Evolutionary conservation across 306 rosid genomes (phyloP).

Genomic region (Sindora glabra): DNA sequence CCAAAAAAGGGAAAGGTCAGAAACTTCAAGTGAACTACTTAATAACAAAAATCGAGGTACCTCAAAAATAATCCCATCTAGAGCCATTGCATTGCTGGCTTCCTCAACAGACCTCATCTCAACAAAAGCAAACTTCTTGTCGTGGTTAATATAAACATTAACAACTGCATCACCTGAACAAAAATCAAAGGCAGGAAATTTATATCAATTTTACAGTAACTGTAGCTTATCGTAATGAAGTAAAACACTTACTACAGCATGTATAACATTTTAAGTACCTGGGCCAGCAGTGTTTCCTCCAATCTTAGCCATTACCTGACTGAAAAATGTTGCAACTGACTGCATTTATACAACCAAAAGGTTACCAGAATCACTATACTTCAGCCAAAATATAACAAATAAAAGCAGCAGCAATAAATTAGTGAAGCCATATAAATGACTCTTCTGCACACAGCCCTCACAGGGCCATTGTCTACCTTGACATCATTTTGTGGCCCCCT

Average conservation of each 20-base stretch:
- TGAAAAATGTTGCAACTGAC: slow-evolving; percentile 97
- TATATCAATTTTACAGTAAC: not conserved
- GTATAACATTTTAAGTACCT: slow-evolving; percentile 36
- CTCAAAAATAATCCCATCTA: slow-evolving; percentile 98
- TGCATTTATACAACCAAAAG: slow-evolving; percentile 37
- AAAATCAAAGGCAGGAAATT: not conserved
- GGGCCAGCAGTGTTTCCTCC: slow-evolving; percentile 99
- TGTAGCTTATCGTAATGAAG: not conserved
- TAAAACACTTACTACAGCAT: not conserved
- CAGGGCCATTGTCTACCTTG: too few species aligned
- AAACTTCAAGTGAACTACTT: not conserved
- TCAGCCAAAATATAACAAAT: not conserved
- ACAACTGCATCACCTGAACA: slow-evolving; percentile 93
- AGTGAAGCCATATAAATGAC: too few species aligned
- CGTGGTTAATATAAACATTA: slow-evolving; percentile 96
- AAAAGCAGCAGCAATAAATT: too few species aligned
- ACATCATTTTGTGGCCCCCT: too few species aligned
- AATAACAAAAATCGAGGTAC: slow-evolving; percentile 14
- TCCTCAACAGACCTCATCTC: slow-evolving; percentile 99
- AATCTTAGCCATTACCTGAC: slow-evolving; percentile 92
- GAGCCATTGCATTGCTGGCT: slow-evolving; percentile 99
- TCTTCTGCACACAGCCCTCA: too few species aligned
- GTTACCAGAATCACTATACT: not conserved
- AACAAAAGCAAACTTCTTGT: slow-evolving; percentile 95
- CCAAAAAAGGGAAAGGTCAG: not conserved